phyloP scores from a whole-genome alignment of 192 early-diverging fungal species.

The Diversispora eburnea region DNA sequence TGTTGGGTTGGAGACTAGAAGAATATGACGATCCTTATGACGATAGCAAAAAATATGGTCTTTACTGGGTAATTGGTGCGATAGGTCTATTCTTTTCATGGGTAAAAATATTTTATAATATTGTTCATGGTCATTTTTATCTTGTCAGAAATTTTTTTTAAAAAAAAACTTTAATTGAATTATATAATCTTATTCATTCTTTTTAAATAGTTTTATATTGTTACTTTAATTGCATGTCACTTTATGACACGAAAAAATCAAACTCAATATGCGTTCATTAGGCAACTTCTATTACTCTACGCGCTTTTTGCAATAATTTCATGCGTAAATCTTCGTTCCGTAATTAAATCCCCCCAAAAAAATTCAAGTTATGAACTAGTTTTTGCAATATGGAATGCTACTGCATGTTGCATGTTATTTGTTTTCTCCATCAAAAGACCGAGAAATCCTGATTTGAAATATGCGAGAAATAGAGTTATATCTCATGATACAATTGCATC shows the following conservation, averaged over 20 bases:
- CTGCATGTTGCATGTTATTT: conserved; percentile 24
- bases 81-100: conserved; percentile 30
- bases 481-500: conserved; percentile 36
- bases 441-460: conserved; percentile 24
- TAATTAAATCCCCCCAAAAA: background rate
- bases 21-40: conserved; percentile 26
- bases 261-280: conserved; percentile 22
- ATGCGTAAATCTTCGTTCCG: conserved; percentile 25
- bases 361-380: conserved; percentile 9
- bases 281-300: conserved; percentile 19
- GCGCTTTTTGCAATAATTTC: conserved; percentile 13
- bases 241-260: conserved; percentile 30
- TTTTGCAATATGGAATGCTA: conserved; percentile 18
- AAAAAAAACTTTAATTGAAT: background rate
- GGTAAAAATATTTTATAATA: conserved; percentile 21
- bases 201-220: conserved; percentile 27
- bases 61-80: conserved; percentile 25
- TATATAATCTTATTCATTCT: background rate
- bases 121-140: background rate
- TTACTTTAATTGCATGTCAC: conserved; percentile 25
- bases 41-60: background rate
- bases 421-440: conserved; percentile 24
- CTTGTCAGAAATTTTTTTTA: background rate
- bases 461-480: conserved; percentile 12
- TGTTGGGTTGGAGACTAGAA: conserved; percentile 26